Conservation (phyloP, 352 stramenopile species). For the Pseudoperonospora humuli region DNA sequence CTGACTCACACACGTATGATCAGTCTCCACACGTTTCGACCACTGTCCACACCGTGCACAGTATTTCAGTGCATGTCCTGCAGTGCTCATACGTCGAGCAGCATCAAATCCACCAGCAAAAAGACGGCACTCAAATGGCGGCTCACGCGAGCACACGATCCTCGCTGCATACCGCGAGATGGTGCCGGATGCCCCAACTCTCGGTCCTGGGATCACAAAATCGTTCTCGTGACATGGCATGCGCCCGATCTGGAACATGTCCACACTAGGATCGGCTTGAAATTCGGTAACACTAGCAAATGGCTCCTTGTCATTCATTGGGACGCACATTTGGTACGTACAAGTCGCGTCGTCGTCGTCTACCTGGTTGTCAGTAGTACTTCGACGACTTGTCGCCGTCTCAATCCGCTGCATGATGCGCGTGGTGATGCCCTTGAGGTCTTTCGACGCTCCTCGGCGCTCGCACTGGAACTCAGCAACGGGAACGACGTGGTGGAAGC, state of each 20-base stretch:
- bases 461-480: constrained; percentile 1
- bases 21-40: constrained; percentile 35
- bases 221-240: constrained; percentile 72
- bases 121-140: constrained; percentile 57
- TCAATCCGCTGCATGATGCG: constrained; percentile 54
- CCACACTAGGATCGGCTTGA: constrained; percentile 26
- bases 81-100: constrained; percentile 41
- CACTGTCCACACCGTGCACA: constrained; percentile 41
- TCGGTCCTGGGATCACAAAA: constrained; percentile 68
- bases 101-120: constrained; percentile 68
- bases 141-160: constrained; percentile 49
- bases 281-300: constrained; percentile 63
- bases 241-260: constrained; percentile 81
- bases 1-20: constrained; percentile 39
- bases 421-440: constrained; percentile 41
- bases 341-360: not conserved
- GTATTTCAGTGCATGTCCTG: constrained; percentile 58
- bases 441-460: constrained; percentile 12
- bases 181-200: constrained; percentile 61
- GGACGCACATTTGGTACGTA: constrained; percentile 54
- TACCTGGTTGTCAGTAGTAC: constrained; percentile 7
- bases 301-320: constrained; percentile 58
- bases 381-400: constrained; percentile 4
- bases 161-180: constrained; percentile 67
- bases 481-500: constrained; percentile 54